These are phyloP conservation scores for Colletotrichum sp. DNA, from an alignment of 2,329 filamentous ascomycete species.

Conservation along the genomic window DNA sequence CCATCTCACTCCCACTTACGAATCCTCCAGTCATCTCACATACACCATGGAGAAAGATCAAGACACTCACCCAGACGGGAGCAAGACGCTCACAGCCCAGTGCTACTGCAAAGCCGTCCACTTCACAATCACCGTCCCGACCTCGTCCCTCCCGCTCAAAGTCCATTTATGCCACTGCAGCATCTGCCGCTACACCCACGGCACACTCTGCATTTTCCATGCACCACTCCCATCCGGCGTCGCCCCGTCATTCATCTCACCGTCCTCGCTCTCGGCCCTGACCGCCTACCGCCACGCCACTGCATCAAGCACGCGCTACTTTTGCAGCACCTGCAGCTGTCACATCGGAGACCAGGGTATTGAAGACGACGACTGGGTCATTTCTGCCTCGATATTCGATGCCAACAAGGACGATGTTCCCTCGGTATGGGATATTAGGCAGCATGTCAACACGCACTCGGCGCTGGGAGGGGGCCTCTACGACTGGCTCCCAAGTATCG, in stretches of 20 bases:
- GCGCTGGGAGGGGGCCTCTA: slow-evolving; percentile 41
- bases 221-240: slow-evolving; percentile 37
- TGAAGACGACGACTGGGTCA: slow-evolving; percentile 38
- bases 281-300: slow-evolving; percentile 38
- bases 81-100: slow-evolving; percentile 45
- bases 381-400: slow-evolving; percentile 45
- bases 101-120: slow-evolving; percentile 51
- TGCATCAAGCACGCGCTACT: slow-evolving; percentile 39
- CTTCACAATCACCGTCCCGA: slow-evolving; percentile 45
- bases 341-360: slow-evolving; percentile 44
- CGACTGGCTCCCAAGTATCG: slow-evolving; percentile 37
- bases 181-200: slow-evolving; percentile 47
- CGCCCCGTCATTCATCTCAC: slow-evolving; percentile 42
- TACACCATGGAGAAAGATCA: neutral
- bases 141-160: slow-evolving; percentile 41
- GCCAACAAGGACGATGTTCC: slow-evolving; percentile 32
- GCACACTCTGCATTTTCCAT: slow-evolving; percentile 48
- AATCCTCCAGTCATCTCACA: neutral
- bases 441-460: slow-evolving; percentile 41
- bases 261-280: slow-evolving; percentile 41
- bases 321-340: slow-evolving; percentile 52
- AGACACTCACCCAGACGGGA: neutral
- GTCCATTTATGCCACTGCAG: slow-evolving; percentile 52
- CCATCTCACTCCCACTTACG: neutral
- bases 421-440: slow-evolving; percentile 37